Evolutionary conservation across 2,329 filamentous ascomycete genomes (phyloP), one percentile per base, ranked within the genome.

Genomic region (Fusarium dlaminii): DNA sequence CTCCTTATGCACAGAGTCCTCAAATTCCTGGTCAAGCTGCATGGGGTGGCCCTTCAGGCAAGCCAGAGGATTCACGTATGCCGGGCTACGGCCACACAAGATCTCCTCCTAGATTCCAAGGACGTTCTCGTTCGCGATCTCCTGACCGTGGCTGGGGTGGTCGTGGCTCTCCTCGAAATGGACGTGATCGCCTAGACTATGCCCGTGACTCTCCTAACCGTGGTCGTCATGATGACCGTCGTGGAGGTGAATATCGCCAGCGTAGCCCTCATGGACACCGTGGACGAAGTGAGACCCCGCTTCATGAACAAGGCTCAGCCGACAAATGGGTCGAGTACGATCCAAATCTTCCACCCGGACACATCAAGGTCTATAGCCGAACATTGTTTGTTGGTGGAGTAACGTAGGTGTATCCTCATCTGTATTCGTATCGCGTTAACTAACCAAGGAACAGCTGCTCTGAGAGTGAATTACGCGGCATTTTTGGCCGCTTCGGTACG

Each of bases 371-470:
- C 34, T 87, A 97, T 67, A 98, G 96, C 83, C 91, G 96, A 78
- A 99, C 96, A 20, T 89, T 99, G 18, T 99, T 99, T 81, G 95
- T 99, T 78, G 96, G 96, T 74, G 96, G 96, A 80, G 96, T 98
- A 73, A 97, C 92, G 88, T 94, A 88, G 90, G 92, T 90, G 49
- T 60, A 62, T 39, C 60, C 66, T 42, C 43, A 66, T 61, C 32
- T 32, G 30, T 45, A 49, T 48, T 30, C 24, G 46, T 46, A 63
- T 48, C 52, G 29, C 51, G 29, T 57, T 56, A 68, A 51, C 78
- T 83, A 75, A 83, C 77, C 69, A 80, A 66, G 24, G 52, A 30
- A 68, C 67, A 93, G 91, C 42, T 92, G 90, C 66, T 91, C 93
- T 12, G 96, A 99, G 83, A 86, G 88, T 66, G 95, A 98, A 81